phyloP scores from a whole-genome alignment of 164 flowering plant genomes.

The Echeveria elegans region DNA sequence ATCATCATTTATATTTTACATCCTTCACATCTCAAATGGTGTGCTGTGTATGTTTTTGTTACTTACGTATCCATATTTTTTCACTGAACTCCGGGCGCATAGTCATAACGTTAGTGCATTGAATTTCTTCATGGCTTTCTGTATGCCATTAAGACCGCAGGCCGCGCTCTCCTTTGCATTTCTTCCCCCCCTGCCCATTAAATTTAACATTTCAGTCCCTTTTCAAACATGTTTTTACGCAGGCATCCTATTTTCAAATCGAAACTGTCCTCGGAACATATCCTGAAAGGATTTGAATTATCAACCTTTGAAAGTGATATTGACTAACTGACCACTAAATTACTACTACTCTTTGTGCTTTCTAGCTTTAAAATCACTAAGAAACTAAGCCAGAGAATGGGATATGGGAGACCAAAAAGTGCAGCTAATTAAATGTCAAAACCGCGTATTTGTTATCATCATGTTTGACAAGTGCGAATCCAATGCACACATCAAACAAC shows the following conservation, averaged over 20 bases:
- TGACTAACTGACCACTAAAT: no score
- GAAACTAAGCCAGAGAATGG: no score
- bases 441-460: conserved; percentile 2
- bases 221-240: neutral
- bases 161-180: neutral
- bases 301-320: no score
- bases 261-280: neutral
- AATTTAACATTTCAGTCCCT: neutral
- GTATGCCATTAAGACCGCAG: neutral
- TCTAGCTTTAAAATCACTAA: neutral
- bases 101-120: neutral
- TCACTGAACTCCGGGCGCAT: neutral
- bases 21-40: conserved; percentile 2
- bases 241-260: neutral
- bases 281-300: no score
- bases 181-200: neutral
- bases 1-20: neutral
- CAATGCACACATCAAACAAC: conserved; percentile 3
- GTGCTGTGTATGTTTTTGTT: neutral
- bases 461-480: conserved; percentile 5
- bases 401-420: neutral
- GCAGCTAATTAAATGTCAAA: neutral
- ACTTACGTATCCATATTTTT: neutral
- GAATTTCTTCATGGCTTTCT: neutral
- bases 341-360: no score